These are phyloP conservation scores for Coemansia sp. DNA, from an alignment of 192 early-diverging fungal species.

Conservation along the genomic window DNA sequence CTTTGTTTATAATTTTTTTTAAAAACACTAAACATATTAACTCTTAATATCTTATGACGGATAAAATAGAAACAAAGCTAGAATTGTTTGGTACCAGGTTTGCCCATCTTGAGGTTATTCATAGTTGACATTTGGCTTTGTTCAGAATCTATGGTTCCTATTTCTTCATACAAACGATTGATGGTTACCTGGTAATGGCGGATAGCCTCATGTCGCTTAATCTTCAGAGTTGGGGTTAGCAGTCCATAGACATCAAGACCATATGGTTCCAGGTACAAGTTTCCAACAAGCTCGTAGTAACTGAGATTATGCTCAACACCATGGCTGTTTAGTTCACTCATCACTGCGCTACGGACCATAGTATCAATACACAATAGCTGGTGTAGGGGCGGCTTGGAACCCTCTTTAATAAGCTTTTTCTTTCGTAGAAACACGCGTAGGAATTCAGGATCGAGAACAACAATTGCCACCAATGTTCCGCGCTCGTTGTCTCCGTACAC, in stretches of 20 bases:
- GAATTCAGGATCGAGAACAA: conserved; percentile 71
- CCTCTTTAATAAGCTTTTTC: conserved; percentile 47
- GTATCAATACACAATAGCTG: conserved; percentile 65
- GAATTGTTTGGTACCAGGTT: conserved; percentile 19
- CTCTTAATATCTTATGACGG: neutral
- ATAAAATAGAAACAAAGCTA: conserved; percentile 1
- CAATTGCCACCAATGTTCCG: conserved; percentile 67
- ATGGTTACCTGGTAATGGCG: conserved; percentile 56
- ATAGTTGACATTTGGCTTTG: conserved; percentile 51
- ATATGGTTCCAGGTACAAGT: conserved; percentile 64
- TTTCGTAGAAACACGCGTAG: conserved; percentile 56
- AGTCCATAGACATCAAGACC: conserved; percentile 76
- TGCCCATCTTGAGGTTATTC: conserved; percentile 38
- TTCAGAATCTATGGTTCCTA: conserved; percentile 28
- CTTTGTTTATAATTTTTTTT: too few relatives aligned
- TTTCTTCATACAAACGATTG: conserved; percentile 63
- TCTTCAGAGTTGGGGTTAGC: conserved; percentile 79
- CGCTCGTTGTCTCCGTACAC: conserved; percentile 82
- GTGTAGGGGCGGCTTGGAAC: conserved; percentile 53
- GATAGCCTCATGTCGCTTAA: conserved; percentile 56
- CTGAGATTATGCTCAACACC: conserved; percentile 63
- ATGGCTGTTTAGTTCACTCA: conserved; percentile 59
- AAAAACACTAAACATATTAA: neutral
- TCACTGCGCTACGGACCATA: conserved; percentile 56
- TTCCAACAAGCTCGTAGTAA: conserved; percentile 70